Evolutionary conservation across 768 basidiomycete genomes (phyloP), one percentile per base, ranked within the genome.

Genomic region (Pleurotus djamor): DNA sequence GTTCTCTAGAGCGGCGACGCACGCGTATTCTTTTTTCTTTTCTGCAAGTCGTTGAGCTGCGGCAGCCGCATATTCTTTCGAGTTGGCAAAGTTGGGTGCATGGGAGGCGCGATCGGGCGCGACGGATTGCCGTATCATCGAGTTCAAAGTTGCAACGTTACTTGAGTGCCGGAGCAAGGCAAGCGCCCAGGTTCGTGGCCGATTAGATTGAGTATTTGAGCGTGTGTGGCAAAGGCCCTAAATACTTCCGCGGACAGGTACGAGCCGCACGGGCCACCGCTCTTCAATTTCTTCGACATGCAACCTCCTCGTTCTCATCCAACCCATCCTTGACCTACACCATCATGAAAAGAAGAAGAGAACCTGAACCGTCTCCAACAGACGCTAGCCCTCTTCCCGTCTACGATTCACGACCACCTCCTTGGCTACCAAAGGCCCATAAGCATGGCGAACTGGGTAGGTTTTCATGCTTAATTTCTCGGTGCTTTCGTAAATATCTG

Each of bases 21-120:
- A 89, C 57, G 91, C 89, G 58, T 77, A 84, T 69, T 92, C 91
- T 67, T 90, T 92, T 76, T 90, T 92, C 76, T 92, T 92, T 66
- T 92, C 90, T 2, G 78, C 57, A 47, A 90, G 79, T 63, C 86
- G 87, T 14, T 83, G 77, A 1, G 74, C 60, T 1, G 84, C 79
- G 0, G 82, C 83, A 1, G 83, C 74, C 52, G 76, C 79, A 44
- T 76, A 75, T 5, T 72, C 70, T 37, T 79, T 74, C 5, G 75
- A 67, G 59, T 72, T 68, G 7, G 7, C n/a, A 38, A 74, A 60
- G 8, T 69, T 71, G 44, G 76, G 67, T 5, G 73, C 74, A 63
- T 85, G 81, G 12, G 83, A 85, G 16, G 74, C 76, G 45, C 84
- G 83, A 65, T 65, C 76, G 1, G 81, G 74, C 14, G 78, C 80